Evolutionary conservation across 495 filamentous ascomycete species (phyloP), one percentile per base, ranked within the genome.

Genomic region (Pyronema domesticum): DNA sequence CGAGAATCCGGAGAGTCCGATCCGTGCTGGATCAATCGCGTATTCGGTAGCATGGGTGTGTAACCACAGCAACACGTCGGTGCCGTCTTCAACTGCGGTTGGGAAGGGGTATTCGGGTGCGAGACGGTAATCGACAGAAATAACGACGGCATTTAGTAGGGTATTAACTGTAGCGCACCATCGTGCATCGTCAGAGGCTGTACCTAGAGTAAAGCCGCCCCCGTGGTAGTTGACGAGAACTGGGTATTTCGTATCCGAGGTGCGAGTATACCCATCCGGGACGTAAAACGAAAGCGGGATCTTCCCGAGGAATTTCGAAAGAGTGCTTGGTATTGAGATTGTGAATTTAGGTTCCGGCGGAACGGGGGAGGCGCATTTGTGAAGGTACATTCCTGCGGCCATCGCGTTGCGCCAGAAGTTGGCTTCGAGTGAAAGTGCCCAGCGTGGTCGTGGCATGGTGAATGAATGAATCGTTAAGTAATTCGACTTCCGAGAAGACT

Each of bases 1-100:
- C 0, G 82, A 87, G 68, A 96, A 96, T 13, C 89, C 89, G 5
- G 77, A 85, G 8, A 89, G 69, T 3, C 80, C 84, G 13, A 95
- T 77, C 49, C 79, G 68, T 44, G 73, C 70, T 34, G 75, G 55
- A 67, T 85, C 77, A 45, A 88, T 60, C 2, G 8, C 7, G 47
- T 35, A 50, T 0, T 68, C 67, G 15, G 30, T 34, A 23, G 47
- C 47, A 17, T 50, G 47, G 13, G 47, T n/a, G 3, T 50, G 13
- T 10, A 50, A 34, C 60, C 82, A 83, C 6, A 85, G 68, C 0
- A 87, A 55, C 0, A 82, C 80, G 43, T 82, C 81, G 6, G 79
- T 80, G 1, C 81, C 78, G 59, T 94, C 86, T 46, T 89, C 82
- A 5, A 87, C 78, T 0, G 83, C 77, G 0, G 77, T 77, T 0